Evolutionary conservation across 129 eudicot species (phyloP).

Genomic region (Centella asiatica): DNA sequence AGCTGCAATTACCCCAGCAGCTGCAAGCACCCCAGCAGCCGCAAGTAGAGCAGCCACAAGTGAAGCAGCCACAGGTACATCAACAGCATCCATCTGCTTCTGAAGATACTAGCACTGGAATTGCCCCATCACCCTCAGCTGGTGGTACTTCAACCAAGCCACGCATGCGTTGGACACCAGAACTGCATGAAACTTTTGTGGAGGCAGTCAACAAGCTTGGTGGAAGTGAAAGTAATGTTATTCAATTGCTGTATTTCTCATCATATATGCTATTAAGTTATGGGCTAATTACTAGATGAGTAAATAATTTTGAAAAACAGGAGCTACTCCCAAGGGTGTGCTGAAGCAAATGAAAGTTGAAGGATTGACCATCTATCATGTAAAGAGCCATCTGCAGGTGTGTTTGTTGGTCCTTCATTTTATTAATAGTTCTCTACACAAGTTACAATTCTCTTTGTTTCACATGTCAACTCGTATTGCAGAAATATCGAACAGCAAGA

Average conservation of each 20-base stretch:
- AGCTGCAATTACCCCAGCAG: background rate
- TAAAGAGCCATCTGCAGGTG: slow-evolving; percentile 92
- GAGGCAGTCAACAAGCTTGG: slow-evolving; percentile 93
- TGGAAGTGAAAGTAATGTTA: slow-evolving; percentile 79
- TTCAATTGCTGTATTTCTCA: background rate
- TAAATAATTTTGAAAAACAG: slow-evolving; percentile 29
- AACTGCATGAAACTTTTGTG: slow-evolving; percentile 91
- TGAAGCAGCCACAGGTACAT: slow-evolving; percentile 18
- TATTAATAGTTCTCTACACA: slow-evolving; percentile 1
- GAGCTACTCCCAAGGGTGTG: slow-evolving; percentile 98
- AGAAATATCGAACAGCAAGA: slow-evolving; percentile 96
- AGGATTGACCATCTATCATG: slow-evolving; percentile 92
- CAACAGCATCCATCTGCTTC: slow-evolving; percentile 47
- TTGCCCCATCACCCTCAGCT: slow-evolving; percentile 47
- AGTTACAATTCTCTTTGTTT: slow-evolving; percentile 2
- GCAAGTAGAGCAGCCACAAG: slow-evolving; percentile 26
- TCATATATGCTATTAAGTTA: background rate
- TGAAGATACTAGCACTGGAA: slow-evolving; percentile 37
- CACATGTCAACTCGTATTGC: slow-evolving; percentile 24
- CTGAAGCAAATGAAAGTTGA: slow-evolving; percentile 83
- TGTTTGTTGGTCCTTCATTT: slow-evolving; percentile 11
- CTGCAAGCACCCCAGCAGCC: background rate
- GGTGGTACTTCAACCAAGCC: slow-evolving; percentile 57
- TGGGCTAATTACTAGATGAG: background rate
- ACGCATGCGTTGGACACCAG: slow-evolving; percentile 99